Evolutionary conservation across 2,329 filamentous ascomycete species (phyloP).

Genomic region (Aspergillus sp.): DNA sequence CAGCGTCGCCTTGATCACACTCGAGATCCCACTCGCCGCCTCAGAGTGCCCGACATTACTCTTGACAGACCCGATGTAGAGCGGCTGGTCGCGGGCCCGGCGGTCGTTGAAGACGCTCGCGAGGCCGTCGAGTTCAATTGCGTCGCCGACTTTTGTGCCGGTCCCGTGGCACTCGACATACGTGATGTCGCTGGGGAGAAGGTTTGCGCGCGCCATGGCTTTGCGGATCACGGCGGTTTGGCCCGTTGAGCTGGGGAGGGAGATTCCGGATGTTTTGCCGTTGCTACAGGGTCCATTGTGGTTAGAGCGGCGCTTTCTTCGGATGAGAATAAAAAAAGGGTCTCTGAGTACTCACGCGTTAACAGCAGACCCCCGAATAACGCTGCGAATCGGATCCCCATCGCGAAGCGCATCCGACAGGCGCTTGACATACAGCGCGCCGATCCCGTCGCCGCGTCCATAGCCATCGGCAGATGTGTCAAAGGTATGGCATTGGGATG

Average conservation of each 20-base stretch:
- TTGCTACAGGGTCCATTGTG: not conserved
- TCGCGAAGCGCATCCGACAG: slow-evolving; percentile 9
- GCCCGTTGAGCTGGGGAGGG: not conserved
- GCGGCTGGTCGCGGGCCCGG: too few relatives aligned
- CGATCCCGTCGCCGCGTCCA: slow-evolving; percentile 14
- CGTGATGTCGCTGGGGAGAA: not conserved
- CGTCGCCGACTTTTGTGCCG: slow-evolving; percentile 16
- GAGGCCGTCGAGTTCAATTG: slow-evolving; percentile 12
- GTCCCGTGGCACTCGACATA: slow-evolving; percentile 22
- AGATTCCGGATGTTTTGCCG: slow-evolving; percentile 9
- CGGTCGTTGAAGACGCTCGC: not conserved
- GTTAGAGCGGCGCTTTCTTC: not conserved
- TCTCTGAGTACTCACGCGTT: not conserved
- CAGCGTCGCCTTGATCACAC: slow-evolving; percentile 41
- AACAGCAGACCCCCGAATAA: slow-evolving; percentile 5
- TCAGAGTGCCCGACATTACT: slow-evolving; percentile 42
- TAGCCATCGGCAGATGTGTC: slow-evolving; percentile 16
- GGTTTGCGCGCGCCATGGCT: not conserved
- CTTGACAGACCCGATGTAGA: slow-evolving; percentile 36
- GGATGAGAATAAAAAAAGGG: too few relatives aligned
- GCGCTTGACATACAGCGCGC: slow-evolving; percentile 13
- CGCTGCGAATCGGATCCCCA: slow-evolving; percentile 8
- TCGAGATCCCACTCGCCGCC: slow-evolving; percentile 37
- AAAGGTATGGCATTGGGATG: slow-evolving; percentile 25
- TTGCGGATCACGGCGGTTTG: slow-evolving; percentile 10